Evolutionary conservation across 176 grass and related monocot genomes (phyloP).

Genomic region (Otatea glauca): DNA sequence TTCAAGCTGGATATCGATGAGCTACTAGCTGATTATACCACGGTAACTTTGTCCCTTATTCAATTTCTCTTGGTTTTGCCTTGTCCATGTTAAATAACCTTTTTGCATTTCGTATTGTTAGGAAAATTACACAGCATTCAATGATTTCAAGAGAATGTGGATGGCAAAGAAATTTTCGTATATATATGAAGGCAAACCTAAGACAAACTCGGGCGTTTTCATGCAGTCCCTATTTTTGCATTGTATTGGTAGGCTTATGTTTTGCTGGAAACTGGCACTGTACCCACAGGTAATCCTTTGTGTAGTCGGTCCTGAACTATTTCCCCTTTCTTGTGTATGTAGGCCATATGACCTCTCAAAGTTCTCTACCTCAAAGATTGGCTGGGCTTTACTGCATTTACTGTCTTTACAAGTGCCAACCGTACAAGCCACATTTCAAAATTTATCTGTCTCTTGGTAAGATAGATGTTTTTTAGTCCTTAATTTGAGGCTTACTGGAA

Average conservation of each 20-base stretch:
- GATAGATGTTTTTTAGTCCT: not conserved
- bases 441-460: conserved; percentile 88
- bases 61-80: not conserved
- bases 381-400: conserved; percentile 94
- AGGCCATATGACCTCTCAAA: conserved; percentile 74
- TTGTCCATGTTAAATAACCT: not conserved
- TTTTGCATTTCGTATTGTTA: conserved; percentile 23
- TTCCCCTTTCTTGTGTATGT: conserved; percentile 44
- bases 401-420: conserved; percentile 88
- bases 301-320: conserved; percentile 20
- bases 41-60: conserved; percentile 44
- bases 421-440: conserved; percentile 78
- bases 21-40: conserved; percentile 60
- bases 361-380: conserved; percentile 58
- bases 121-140: conserved; percentile 55
- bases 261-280: conserved; percentile 27
- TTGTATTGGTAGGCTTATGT: conserved; percentile 58
- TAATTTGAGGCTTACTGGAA: conserved; percentile 34
- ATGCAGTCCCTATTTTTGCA: conserved; percentile 86
- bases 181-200: conserved; percentile 75
- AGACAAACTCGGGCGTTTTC: conserved; percentile 68
- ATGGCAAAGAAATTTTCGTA: conserved; percentile 80
- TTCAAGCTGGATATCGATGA: conserved; percentile 94
- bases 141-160: conserved; percentile 75
- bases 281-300: not conserved